A percentile compares a stretch with the other conserved stretches of the same genome.
Conservation (phyloP, 2,329 filamentous ascomycete genomes). For the Ophiostoma tasmaniense region DNA sequence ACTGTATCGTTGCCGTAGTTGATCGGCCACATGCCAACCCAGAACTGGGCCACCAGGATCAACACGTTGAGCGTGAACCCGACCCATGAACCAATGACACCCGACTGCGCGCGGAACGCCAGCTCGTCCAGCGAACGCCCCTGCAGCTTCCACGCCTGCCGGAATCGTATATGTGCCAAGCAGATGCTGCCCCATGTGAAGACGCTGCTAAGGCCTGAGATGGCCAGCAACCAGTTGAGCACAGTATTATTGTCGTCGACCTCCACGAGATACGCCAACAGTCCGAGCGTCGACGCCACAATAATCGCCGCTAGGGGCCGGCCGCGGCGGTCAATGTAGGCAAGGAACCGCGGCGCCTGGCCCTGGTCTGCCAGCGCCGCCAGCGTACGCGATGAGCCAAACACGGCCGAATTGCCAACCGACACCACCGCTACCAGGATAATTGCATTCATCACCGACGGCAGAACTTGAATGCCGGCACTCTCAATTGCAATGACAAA, state of each 20-base stretch:
- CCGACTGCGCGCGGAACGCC: constrained; percentile 72
- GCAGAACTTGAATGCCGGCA: constrained; percentile 70
- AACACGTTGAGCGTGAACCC: constrained; percentile 68
- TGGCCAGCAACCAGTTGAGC: constrained; percentile 71
- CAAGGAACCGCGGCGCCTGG: constrained; percentile 68
- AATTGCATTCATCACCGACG: constrained; percentile 89
- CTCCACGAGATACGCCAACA: constrained; percentile 70
- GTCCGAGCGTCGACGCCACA: constrained; percentile 57
- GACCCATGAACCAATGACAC: constrained; percentile 69
- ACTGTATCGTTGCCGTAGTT: constrained; percentile 40
- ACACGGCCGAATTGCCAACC: constrained; percentile 86
- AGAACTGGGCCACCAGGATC: constrained; percentile 78
- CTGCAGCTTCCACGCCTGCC: constrained; percentile 62
- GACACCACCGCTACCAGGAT: constrained; percentile 86
- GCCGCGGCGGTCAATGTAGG: constrained; percentile 75
- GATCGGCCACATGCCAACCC: constrained; percentile 73
- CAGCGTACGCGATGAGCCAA: constrained; percentile 82
- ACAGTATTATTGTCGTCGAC: constrained; percentile 50
- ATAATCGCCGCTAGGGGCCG: constrained; percentile 68
- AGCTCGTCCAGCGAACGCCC: constrained; percentile 68
- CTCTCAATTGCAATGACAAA: constrained; percentile 90
- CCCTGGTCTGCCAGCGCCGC: constrained; percentile 82
- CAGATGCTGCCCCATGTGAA: constrained; percentile 83
- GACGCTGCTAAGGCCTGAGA: constrained; percentile 64
- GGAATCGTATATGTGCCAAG: constrained; percentile 87